Evolutionary conservation across 371 early-diverging fungal species (phyloP), one percentile per base, ranked within the genome.

Genomic region (Mortierella sp.): DNA sequence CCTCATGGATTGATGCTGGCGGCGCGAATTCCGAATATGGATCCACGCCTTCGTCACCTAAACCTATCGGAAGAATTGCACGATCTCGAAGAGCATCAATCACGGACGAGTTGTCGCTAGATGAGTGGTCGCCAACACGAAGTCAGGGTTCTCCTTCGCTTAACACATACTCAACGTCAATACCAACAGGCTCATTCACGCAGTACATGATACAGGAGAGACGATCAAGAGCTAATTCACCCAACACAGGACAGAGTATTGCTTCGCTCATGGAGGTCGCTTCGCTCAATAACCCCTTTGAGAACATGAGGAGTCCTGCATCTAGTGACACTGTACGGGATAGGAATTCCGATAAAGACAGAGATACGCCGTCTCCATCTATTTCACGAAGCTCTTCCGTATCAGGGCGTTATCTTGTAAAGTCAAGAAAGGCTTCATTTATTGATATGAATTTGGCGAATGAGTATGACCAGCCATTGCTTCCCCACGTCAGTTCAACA

Each of bases 161-260:
- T 63, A 81, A 76, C 43, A 80, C 80, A 1, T 81, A 81, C 57
- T 81, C 82, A n/a, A 81, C 82, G 10, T 81, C 82, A 28, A 81
- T 81, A 50, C 82, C 82, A 3, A 81, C 82, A 41, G 76, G 70
- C n/a, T 81, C 82, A 0, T 76, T 81, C 38, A 58, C 76, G 10
- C 82, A 81, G 38, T 81, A 66, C 58, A 81, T 81, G 82, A 68
- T 66, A 5, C 72, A 72, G 58, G 76, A 76, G 36, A 69, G 82
- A 40, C 61, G 57, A 33, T 68, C 76, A 3, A 65, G 82, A 33
- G 65, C 82, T 15, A 73, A 69, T 59, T 76, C 82, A 11, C 82
- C 76, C 2, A 61, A 45, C 15, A 66, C 70, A 28, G 82, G 82
- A 11, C 82, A 81, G 21, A 76, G 82, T 36, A 81, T 76, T 41